Evolutionary conservation across 345 rosid genomes (phyloP), one percentile per base, ranked within the genome.

Genomic region (Toxicodendron radicans): DNA sequence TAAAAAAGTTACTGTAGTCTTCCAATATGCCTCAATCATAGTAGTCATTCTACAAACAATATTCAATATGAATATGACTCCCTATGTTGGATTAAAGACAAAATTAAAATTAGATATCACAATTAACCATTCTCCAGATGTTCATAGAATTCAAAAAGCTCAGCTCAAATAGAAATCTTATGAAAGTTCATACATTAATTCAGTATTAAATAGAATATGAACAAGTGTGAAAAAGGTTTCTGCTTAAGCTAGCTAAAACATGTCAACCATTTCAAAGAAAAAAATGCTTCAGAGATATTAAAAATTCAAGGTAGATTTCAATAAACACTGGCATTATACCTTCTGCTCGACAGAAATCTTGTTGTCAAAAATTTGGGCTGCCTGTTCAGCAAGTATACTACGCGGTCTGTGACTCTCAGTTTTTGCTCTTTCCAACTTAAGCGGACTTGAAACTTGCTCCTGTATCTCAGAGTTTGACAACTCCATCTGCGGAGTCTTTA

Each of bases 321-420:
- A 59, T 54, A 17, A 21, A 45, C 20, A 70, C 3, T 27, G 4
- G 45, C 41, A 14, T 58, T 24, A 53, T 87, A 95, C 98, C 97
- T 85, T 95, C 87, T 87, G 79, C 82, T 88, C 87, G 21, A 75
- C 89, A 53, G 99, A 79, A 70, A 95, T 81, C 72, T 79, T 95
- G 70, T 87, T 85, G 79, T 91, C 88, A 76, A 85, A 93, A 54
- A 95, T 89, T 82, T 88, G 87, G 14, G 93, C 97, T 24, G 98
- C 96, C 73, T 92, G 96, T 76, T 84, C 81, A 20, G 92, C 87
- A 76, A 87, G 90, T 70, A 95, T 75, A 81, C 80, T 88, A 24
- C 69, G 85, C 79, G 74, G 82, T 73, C 79, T 87, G n/a, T 71
- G 88, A 73, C 79, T 82, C 83, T 90, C 96, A 18, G 92, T 89